These are phyloP conservation scores for Saccharomyces hybrid DNA, from an alignment of 1,139 yeast genomes.

Conservation along the genomic window DNA sequence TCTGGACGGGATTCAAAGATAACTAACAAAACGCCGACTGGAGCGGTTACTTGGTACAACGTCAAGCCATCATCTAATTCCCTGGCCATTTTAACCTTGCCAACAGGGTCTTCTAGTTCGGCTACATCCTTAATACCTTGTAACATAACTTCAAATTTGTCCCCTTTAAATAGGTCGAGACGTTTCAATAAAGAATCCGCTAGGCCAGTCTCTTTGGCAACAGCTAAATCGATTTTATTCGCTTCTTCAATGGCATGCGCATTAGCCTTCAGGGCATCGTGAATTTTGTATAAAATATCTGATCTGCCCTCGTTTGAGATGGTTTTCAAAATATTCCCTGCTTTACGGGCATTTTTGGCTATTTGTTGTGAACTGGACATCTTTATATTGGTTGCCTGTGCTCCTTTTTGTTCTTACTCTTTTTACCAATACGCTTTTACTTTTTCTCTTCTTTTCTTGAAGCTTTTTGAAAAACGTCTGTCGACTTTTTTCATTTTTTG, in stretches of 20 bases:
- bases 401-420: background rate
- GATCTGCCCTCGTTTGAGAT: conserved; percentile 68
- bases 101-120: conserved; percentile 80
- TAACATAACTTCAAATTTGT: conserved; percentile 86
- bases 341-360: conserved; percentile 69
- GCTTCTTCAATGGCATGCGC: conserved; percentile 63
- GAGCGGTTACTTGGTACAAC: conserved; percentile 77
- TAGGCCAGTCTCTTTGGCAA: conserved; percentile 53
- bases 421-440: background rate
- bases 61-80: conserved; percentile 82
- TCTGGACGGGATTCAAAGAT: conserved; percentile 97
- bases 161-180: conserved; percentile 71
- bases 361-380: conserved; percentile 55
- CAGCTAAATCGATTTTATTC: conserved; percentile 64
- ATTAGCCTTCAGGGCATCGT: conserved; percentile 52
- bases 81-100: conserved; percentile 72
- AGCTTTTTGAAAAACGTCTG: background rate
- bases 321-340: conserved; percentile 76
- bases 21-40: conserved; percentile 87
- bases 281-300: conserved; percentile 60
- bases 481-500: background rate
- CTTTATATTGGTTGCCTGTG: background rate
- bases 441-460: background rate
- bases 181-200: conserved; percentile 71
- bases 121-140: conserved; percentile 94